phyloP scores from a whole-genome alignment of 2,329 filamentous ascomycete genomes.

The Pseudogymnoascus sp. region DNA sequence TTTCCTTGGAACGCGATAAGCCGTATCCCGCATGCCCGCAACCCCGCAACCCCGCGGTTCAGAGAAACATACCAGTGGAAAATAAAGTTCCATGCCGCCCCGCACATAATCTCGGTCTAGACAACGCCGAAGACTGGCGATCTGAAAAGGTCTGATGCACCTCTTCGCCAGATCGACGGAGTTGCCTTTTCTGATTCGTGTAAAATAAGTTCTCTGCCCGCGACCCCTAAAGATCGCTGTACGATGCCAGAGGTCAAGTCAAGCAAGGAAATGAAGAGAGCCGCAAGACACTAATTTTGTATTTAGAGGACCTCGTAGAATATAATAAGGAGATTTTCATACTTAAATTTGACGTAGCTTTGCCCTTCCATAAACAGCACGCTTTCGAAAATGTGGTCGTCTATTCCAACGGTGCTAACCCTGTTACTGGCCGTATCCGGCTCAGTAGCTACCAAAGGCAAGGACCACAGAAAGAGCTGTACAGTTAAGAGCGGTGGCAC shows the following conservation, averaged over 20 bases:
- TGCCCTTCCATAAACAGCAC: not conserved
- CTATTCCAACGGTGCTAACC: not conserved
- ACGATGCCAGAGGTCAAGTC: not conserved
- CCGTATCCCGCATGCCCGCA: not conserved
- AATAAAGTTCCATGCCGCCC: not conserved
- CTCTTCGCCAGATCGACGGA: not conserved
- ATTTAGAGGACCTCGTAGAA: not conserved
- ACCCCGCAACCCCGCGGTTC: not conserved
- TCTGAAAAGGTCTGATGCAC: not conserved
- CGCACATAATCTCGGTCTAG: not conserved
- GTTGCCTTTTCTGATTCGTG: not conserved
- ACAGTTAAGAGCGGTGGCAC: conserved; percentile 12
- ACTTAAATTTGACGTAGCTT: not conserved
- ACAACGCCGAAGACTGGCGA: not conserved
- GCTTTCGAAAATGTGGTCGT: not conserved
- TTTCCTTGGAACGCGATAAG: not conserved
- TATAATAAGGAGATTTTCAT: not conserved
- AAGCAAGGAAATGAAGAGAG: not conserved
- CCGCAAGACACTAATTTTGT: not conserved
- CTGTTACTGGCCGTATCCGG: not conserved
- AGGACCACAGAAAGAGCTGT: conserved; percentile 9
- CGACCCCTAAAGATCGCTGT: not conserved
- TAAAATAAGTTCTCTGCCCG: not conserved
- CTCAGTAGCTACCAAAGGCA: conserved; percentile 24
- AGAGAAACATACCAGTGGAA: not conserved